These are phyloP conservation scores for Tanozyma kutaoensis DNA, from an alignment of 805 yeast genomes.

Conservation along the genomic window DNA sequence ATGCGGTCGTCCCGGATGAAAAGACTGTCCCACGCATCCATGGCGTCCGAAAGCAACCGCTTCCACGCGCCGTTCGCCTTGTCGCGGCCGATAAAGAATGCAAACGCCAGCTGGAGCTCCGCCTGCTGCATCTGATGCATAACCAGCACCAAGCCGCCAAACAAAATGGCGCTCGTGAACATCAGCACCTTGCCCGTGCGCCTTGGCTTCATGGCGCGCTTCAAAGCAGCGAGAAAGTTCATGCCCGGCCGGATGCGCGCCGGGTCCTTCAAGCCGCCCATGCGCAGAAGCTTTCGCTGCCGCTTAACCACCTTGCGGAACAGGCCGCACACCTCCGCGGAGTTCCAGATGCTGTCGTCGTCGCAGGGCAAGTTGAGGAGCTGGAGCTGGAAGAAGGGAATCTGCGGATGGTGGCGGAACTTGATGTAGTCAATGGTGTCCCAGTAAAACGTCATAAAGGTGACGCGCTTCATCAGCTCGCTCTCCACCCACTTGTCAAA, in stretches of 20 bases:
- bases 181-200: constrained; percentile 11
- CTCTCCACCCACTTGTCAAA: constrained; percentile 68
- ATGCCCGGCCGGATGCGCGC: constrained; percentile 3
- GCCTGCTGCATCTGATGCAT: constrained; percentile 64
- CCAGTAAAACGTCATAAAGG: constrained; percentile 69
- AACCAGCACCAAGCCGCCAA: constrained; percentile 55
- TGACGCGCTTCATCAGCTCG: constrained; percentile 66
- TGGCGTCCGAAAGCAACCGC: constrained; percentile 52
- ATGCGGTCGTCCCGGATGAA: too few species aligned
- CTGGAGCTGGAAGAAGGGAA: constrained; percentile 24
- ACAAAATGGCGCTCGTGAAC: constrained; percentile 53
- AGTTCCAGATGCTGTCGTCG: constrained; percentile 25
- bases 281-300: constrained; percentile 16
- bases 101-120: constrained; percentile 36
- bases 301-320: constrained; percentile 23
- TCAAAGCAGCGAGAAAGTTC: constrained; percentile 7
- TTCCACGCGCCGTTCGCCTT: constrained; percentile 34
- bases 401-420: constrained; percentile 55
- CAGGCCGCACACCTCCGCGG: constrained; percentile 23
- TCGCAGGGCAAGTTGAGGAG: constrained; percentile 27
- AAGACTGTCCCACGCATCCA: constrained; percentile 46
- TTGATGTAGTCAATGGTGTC: constrained; percentile 71
- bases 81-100: too few species aligned
- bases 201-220: constrained; percentile 4
- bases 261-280: constrained; percentile 2